Evolutionary conservation across 225 moss, liverwort and hornwort genomes (phyloP), one percentile per base, ranked within the genome.

Genomic region (Polytrichum formosum): DNA sequence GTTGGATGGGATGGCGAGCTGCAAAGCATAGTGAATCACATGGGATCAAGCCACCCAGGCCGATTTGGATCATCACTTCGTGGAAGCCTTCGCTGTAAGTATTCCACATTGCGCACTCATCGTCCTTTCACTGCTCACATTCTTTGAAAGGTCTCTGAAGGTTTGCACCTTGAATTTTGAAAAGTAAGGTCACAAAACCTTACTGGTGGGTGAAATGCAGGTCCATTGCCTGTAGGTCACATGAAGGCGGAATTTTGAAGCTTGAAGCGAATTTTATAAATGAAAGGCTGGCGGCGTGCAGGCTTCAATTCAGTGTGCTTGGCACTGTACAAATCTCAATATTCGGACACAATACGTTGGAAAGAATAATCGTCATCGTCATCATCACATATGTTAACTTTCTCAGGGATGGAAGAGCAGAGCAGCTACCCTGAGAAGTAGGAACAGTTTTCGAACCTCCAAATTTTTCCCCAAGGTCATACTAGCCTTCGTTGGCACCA

Each of bases 161-260:
- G 20, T 13, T 58, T 63, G 3, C 62, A n/a, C n/a, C 59, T 59
- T 58, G 58, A 7, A 58, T n/a, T 58, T 58, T 21, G n/a, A 58
- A 6, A 8, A 58, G 6, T 58, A 58, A 1, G 21, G 9, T 58
- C 21, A 2, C 58, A 63, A 63, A 63, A 16, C 26, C 21, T 67
- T 53, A 67, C 21, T 18, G 53, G 9, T 71, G 63, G 53, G 16
- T 72, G 70, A 7, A 9, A 60, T 71, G 72, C 69, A 83, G 83
- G 80, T 60, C 74, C 68, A 69, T 25, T 72, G 28, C 71, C 74
- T 70, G 61, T 74, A 65, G 61, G 56, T 20, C 72, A 62, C 68
- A 66, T 77, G 83, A 83, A 83, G 74, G 80, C 58, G 64, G 83
- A 80, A 53, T 77, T 80, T 64, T 83, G 77, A 73, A 21, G 58